Percentiles rank a stretch among this genome's conserved stretches.
Conservation (phyloP, 441 rosid genomes). For the Biscutella laevigata region DNA sequence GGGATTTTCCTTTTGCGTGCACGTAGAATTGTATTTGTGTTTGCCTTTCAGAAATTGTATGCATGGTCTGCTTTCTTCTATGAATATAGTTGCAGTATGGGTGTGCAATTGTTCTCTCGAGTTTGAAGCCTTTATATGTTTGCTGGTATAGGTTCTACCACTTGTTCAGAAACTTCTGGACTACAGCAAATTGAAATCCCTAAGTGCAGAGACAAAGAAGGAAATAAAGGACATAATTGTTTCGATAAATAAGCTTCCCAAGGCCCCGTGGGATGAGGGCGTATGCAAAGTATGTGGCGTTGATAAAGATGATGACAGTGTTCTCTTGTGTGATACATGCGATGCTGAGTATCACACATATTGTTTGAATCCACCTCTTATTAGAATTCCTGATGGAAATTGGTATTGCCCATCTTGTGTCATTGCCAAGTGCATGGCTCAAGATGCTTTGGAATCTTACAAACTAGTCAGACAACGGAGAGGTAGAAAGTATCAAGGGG, state of each 20-base stretch:
- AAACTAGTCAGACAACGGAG: slow-evolving; percentile 33
- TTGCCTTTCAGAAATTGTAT: slow-evolving; percentile 5
- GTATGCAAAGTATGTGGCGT: slow-evolving; percentile 96
- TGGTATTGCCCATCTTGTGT: slow-evolving; percentile 98
- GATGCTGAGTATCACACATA: slow-evolving; percentile 98
- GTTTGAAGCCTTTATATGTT: slow-evolving; percentile 15
- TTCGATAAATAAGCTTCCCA: slow-evolving; percentile 61
- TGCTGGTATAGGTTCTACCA: slow-evolving; percentile 57
- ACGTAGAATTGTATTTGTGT: neutral
- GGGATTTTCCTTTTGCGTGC: slow-evolving; percentile 7
- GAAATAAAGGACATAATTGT: slow-evolving; percentile 63
- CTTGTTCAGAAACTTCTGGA: slow-evolving; percentile 55
- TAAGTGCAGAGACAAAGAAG: slow-evolving; percentile 52
- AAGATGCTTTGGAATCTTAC: slow-evolving; percentile 39
- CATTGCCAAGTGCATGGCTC: slow-evolving; percentile 41
- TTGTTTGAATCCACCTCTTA: slow-evolving; percentile 95
- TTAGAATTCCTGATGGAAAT: slow-evolving; percentile 93
- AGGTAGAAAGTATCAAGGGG: slow-evolving; percentile 63
- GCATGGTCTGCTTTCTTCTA: slow-evolving; percentile 2
- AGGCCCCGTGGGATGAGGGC: slow-evolving; percentile 99
- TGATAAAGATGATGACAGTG: slow-evolving; percentile 96
- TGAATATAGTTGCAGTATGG: neutral
- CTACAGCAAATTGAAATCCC: slow-evolving; percentile 49
- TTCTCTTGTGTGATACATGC: slow-evolving; percentile 90
- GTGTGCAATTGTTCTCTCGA: slow-evolving; percentile 10